A percentile compares a stretch with the other conserved stretches of the same genome.
Evolutionary conservation across 2,329 filamentous ascomycete species (phyloP).

Genomic region (Coleophoma cylindrospora): DNA sequence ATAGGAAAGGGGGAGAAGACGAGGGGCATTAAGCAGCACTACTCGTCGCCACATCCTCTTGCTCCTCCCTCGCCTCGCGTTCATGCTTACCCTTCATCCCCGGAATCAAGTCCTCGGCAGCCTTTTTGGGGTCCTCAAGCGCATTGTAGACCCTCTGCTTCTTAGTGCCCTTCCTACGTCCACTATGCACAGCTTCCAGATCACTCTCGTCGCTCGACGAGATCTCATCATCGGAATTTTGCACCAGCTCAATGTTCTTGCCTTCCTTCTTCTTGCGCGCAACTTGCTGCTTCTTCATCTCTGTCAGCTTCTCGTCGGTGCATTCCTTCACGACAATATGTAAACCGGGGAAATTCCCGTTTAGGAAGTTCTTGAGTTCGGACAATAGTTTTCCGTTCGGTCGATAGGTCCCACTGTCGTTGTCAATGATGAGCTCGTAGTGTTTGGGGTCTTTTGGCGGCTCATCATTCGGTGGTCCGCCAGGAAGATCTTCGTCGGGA

Average conservation of each 20-base stretch:
- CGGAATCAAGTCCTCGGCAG: constrained; percentile 16
- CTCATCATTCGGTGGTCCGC: constrained; percentile 37
- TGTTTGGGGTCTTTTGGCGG: constrained; percentile 44
- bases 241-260: constrained; percentile 45
- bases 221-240: constrained; percentile 39
- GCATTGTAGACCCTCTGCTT: constrained; percentile 46
- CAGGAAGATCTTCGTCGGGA: constrained; percentile 40
- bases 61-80: constrained; percentile 13
- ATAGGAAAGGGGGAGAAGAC: too few species aligned
- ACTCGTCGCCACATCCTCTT: constrained; percentile 8
- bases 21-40: neutral
- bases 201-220: constrained; percentile 30
- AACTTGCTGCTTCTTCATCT: constrained; percentile 72
- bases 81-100: constrained; percentile 14
- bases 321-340: constrained; percentile 72
- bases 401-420: constrained; percentile 89
- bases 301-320: constrained; percentile 67
- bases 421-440: constrained; percentile 91
- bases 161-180: constrained; percentile 38
- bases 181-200: constrained; percentile 7
- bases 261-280: constrained; percentile 66
- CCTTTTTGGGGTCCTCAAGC: constrained; percentile 21
- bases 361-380: constrained; percentile 63
- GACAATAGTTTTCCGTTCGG: constrained; percentile 76
- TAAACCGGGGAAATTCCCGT: constrained; percentile 70